These are phyloP conservation scores for Dendrobium nobile DNA, from an alignment of 106 monocot species.

Conservation along the genomic window DNA sequence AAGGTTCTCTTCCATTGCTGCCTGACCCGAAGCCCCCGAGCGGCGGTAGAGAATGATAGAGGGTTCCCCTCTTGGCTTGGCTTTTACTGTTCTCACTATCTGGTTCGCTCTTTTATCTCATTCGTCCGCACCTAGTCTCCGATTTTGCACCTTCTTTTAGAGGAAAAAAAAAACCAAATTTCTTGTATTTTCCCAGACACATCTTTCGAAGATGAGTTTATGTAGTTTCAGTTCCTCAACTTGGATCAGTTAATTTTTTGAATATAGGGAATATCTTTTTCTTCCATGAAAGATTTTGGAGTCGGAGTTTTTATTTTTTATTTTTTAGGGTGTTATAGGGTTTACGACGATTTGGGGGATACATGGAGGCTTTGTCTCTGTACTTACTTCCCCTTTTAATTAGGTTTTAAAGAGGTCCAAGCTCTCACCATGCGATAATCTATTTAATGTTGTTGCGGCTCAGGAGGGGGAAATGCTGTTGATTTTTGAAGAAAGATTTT, in stretches of 20 bases:
- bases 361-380: not conserved
- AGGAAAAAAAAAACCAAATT: not conserved
- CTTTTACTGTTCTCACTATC: not conserved
- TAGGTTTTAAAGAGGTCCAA: not conserved
- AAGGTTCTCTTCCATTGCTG: not conserved
- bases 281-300: not conserved
- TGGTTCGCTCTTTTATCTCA: not conserved
- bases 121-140: not conserved
- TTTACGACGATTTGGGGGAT: not conserved
- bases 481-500: not conserved
- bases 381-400: not conserved
- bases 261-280: not conserved
- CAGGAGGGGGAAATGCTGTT: not conserved
- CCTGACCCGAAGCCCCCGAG: not conserved
- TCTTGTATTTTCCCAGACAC: not conserved
- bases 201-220: not conserved
- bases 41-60: not conserved
- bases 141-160: not conserved
- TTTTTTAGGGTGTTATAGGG: not conserved
- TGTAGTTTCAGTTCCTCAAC: not conserved
- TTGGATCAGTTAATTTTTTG: not conserved
- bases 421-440: not conserved
- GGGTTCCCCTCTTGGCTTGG: not conserved
- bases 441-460: not conserved
- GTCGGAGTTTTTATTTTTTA: not conserved